Conservation (phyloP, 2,329 filamentous ascomycete species). For the Lachnellula occidentalis region DNA sequence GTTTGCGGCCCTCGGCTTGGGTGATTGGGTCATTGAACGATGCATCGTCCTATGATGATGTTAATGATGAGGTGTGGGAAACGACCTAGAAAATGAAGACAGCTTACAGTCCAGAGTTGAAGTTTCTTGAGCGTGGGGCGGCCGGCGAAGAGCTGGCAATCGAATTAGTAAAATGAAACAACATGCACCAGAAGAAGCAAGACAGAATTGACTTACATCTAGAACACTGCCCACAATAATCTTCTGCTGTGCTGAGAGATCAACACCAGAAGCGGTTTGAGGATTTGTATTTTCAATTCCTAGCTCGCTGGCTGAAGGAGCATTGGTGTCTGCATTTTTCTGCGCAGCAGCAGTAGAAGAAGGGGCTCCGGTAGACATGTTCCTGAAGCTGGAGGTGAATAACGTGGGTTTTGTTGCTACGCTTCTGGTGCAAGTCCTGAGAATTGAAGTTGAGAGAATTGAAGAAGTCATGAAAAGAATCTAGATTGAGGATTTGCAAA, state of each 20-base stretch:
- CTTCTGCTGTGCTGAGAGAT: constrained; percentile 44
- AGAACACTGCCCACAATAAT: constrained; percentile 53
- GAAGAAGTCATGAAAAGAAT: constrained; percentile 7
- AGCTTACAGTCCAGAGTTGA: constrained; percentile 44
- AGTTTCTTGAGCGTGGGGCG: constrained; percentile 54
- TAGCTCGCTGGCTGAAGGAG: constrained; percentile 11
- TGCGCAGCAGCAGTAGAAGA: constrained; percentile 25
- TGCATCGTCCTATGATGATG: constrained; percentile 38
- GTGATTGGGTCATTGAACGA: constrained; percentile 56
- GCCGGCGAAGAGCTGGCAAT: constrained; percentile 50
- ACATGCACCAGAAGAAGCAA: background rate
- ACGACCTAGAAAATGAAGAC: background rate
- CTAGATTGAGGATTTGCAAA: background rate
- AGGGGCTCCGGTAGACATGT: constrained; percentile 28
- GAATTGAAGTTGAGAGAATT: constrained; percentile 1
- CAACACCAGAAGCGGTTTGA: constrained; percentile 45
- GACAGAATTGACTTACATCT: constrained; percentile 35
- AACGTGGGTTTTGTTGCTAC: background rate
- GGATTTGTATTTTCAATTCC: constrained; percentile 50
- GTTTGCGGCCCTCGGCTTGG: constrained; percentile 48
- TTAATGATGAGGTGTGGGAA: background rate
- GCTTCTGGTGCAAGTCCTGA: background rate
- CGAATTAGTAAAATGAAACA: background rate
- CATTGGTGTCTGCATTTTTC: background rate
- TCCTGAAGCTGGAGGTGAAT: background rate